A percentile compares a stretch with the other conserved stretches of the same genome.
These are phyloP conservation scores for Penicillium capsulatum DNA, from an alignment of 2,329 filamentous ascomycete genomes.

Conservation along the genomic window DNA sequence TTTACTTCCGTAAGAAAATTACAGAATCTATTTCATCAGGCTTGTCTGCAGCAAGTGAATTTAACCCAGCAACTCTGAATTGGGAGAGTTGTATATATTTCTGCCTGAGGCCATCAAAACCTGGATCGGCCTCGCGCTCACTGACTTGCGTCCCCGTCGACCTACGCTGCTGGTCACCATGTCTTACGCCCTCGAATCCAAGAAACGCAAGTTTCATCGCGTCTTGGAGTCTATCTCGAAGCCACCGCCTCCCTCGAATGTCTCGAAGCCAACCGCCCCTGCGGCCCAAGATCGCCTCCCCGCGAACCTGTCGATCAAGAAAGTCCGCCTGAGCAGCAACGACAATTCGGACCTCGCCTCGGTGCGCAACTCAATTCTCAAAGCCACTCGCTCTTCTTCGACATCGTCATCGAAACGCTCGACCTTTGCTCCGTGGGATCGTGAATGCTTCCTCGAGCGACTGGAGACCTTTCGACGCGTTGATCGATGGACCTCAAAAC, in stretches of 20 bases:
- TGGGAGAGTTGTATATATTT: not conserved
- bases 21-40: too few relatives aligned
- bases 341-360: conserved; percentile 19
- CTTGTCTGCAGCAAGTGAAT: too few relatives aligned
- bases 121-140: conserved; percentile 6
- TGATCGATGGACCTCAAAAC: conserved; percentile 90
- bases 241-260: conserved; percentile 13
- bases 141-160: not conserved
- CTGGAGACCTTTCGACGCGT: conserved; percentile 87
- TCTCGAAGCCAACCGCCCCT: conserved; percentile 19
- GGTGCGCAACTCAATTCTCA: conserved; percentile 25
- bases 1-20: too few relatives aligned
- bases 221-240: conserved; percentile 44
- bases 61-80: not conserved
- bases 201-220: conserved; percentile 48
- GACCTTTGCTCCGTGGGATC: conserved; percentile 82
- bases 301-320: conserved; percentile 32
- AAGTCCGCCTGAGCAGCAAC: conserved; percentile 28
- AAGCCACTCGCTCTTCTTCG: conserved; percentile 28
- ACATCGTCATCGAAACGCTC: conserved; percentile 44
- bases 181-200: conserved; percentile 45
- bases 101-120: conserved; percentile 23
- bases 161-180: conserved; percentile 23
- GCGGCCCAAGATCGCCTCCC: conserved; percentile 25
- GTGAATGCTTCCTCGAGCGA: conserved; percentile 72